These are phyloP conservation scores for Kitagawia praeruptora DNA, from an alignment of 129 eudicot species.

Conservation along the genomic window DNA sequence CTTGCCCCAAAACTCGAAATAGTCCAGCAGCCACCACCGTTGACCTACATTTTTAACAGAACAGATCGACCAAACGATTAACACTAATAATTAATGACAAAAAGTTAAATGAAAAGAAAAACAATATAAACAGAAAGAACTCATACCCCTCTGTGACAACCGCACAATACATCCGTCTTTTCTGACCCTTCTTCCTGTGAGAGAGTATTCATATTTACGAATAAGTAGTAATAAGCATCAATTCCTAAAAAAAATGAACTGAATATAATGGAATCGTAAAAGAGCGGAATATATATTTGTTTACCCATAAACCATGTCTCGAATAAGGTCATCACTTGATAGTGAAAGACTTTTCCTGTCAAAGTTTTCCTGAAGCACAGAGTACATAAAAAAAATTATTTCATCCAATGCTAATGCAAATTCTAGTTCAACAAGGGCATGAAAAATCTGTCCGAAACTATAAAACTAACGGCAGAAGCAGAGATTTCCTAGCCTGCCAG, in stretches of 20 bases:
- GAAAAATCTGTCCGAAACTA: not conserved
- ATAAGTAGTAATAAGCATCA: not conserved
- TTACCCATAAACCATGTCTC: slow-evolving; percentile 86
- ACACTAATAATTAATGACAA: too few relatives aligned
- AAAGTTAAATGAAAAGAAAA: too few relatives aligned
- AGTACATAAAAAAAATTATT: not conserved
- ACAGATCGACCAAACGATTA: too few relatives aligned
- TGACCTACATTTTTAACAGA: too few relatives aligned
- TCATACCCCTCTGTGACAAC: slow-evolving; percentile 69
- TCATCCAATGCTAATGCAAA: not conserved
- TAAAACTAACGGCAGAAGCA: too few relatives aligned
- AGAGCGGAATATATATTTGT: not conserved
- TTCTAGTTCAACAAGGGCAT: not conserved
- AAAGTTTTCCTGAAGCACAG: slow-evolving; percentile 52
- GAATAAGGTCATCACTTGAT: slow-evolving; percentile 34
- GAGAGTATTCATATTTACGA: not conserved
- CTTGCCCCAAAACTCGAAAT: too few relatives aligned
- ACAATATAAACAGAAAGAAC: not conserved
- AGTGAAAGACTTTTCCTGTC: slow-evolving; percentile 16
- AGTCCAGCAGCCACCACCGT: too few relatives aligned
- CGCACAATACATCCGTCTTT: slow-evolving; percentile 68
- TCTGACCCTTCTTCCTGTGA: slow-evolving; percentile 63
- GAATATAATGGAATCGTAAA: not conserved
- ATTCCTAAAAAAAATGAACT: not conserved
- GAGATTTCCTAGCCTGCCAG: too few relatives aligned